Base-by-base conservation (phyloP, 2,329 filamentous ascomycete species). In the Leptosphaerulina australis region DNA sequence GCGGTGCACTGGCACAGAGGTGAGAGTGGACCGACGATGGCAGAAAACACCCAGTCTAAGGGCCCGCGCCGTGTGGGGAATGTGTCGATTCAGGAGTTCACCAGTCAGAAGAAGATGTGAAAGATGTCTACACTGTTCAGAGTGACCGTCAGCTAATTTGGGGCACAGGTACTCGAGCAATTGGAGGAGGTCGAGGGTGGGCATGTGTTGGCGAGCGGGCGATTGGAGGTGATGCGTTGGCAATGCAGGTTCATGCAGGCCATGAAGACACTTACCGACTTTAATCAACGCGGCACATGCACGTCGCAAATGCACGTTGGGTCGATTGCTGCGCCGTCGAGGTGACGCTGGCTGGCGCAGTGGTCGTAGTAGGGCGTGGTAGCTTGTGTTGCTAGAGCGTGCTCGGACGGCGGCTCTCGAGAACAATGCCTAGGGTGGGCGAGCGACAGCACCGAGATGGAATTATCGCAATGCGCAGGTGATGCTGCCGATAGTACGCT, bases 141-240 rank as follows among this genome's bases (percentile, higher is more conserved):
- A 68, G 66, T 64, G 64, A 67, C 61, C 46, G 65, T 69, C 56
- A 70, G 68, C 67, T 71, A 72, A 67, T 55, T 55, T 59, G 53
- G 41, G 55, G 60, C 59, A 64, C 62, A 43, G 39, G 59, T 60
- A 63, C 53, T 59, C 52, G 64, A 61, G 69, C 68, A 73, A 72
- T 72, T 72, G 68, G 69, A 59, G 55, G 63, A 67, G 53, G 63
- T 62, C 60, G 63, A 65, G 59, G 60, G 58, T 21, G 55, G 66
- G 64, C 66, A 71, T 71, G 69, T 67, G 72, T 61, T 71, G 69
- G 67, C 67, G 62, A 63, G 64, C 57, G 66, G 66, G 56, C 68
- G 65, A 73, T 74, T 72, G 70, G 71, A 71, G 67, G 65, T 69
- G 72, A 74, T 75, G 72, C 66, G 73, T 55, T 75, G 72, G 69